These are phyloP conservation scores for Epichloe sibirici DNA, from an alignment of 2,329 filamentous ascomycete genomes.

Conservation along the genomic window DNA sequence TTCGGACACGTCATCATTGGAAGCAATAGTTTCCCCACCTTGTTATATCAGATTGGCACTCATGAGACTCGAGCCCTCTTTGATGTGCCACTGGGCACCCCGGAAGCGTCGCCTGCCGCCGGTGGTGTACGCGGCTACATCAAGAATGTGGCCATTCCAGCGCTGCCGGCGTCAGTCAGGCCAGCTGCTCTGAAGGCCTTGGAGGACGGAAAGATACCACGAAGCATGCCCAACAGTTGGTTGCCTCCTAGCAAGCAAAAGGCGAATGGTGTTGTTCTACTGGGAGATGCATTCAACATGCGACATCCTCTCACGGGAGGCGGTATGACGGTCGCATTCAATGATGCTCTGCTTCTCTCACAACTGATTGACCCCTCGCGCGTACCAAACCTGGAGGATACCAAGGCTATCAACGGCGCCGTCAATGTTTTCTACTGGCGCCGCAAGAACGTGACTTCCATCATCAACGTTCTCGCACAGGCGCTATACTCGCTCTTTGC, in stretches of 20 bases:
- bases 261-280: conserved; percentile 55
- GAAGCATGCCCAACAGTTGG: conserved; percentile 91
- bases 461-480: conserved; percentile 97
- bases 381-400: conserved; percentile 59
- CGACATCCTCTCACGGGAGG: conserved; percentile 95
- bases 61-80: conserved; percentile 86
- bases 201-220: conserved; percentile 62
- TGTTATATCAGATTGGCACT: conserved; percentile 94
- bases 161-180: conserved; percentile 58
- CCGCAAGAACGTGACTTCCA: conserved; percentile 68
- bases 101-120: conserved; percentile 57
- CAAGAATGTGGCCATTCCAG: conserved; percentile 64
- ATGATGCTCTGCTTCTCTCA: conserved; percentile 71
- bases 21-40: conserved; percentile 54
- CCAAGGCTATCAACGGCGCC: conserved; percentile 50
- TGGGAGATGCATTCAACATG: conserved; percentile 98
- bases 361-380: conserved; percentile 57
- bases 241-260: conserved; percentile 59
- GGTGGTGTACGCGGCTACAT: conserved; percentile 84
- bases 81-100: conserved; percentile 69
- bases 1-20: conserved; percentile 85
- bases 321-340: conserved; percentile 96
- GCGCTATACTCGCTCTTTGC: conserved; percentile 88
- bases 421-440: conserved; percentile 75
- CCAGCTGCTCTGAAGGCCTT: conserved; percentile 67